Percentiles rank a stretch among this genome's conserved stretches.
Evolutionary conservation across 2,329 filamentous ascomycete genomes (phyloP).

Genomic region (Eutypella sp.): DNA sequence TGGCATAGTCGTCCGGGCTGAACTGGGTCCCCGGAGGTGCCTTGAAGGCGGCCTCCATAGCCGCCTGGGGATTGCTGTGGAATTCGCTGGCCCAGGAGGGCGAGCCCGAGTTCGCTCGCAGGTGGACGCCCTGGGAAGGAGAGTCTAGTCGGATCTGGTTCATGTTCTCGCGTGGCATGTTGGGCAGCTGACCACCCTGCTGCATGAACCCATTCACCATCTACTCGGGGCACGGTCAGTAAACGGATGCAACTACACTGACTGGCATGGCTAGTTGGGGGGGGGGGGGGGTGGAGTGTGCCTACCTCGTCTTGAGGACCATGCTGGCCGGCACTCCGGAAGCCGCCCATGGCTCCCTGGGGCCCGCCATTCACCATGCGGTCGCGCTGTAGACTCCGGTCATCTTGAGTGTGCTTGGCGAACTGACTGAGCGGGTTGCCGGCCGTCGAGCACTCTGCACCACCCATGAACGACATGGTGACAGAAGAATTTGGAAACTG

Average conservation of each 20-base stretch:
- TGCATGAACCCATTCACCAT: constrained; percentile 94
- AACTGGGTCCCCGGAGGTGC: constrained; percentile 58
- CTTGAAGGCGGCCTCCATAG: constrained; percentile 68
- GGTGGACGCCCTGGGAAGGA: constrained; percentile 44
- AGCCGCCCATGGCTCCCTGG: constrained; percentile 66
- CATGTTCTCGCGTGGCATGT: constrained; percentile 45
- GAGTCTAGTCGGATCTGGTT: constrained; percentile 40
- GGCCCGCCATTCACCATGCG: constrained; percentile 73
- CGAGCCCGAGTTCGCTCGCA: constrained; percentile 49
- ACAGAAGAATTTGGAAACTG: constrained; percentile 2
- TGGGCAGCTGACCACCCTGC: constrained; percentile 58
- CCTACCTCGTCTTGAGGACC: constrained; percentile 68
- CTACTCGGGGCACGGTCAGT: constrained; percentile 40
- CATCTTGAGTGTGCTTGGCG: constrained; percentile 93
- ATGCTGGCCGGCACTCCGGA: constrained; percentile 66
- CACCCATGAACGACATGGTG: constrained; percentile 90
- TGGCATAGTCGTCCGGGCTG: constrained; percentile 78
- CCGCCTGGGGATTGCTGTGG: constrained; percentile 46
- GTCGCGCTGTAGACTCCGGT: constrained; percentile 91
- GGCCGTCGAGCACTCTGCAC: constrained; percentile 93
- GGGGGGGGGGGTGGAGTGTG: not conserved
- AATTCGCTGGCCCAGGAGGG: constrained; percentile 52
- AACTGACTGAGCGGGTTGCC: constrained; percentile 96
- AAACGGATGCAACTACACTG: too few relatives aligned
- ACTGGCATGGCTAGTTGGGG: too few relatives aligned